Conservation (phyloP, 306 rosid genomes). For the Fragaria vesca region DNA sequence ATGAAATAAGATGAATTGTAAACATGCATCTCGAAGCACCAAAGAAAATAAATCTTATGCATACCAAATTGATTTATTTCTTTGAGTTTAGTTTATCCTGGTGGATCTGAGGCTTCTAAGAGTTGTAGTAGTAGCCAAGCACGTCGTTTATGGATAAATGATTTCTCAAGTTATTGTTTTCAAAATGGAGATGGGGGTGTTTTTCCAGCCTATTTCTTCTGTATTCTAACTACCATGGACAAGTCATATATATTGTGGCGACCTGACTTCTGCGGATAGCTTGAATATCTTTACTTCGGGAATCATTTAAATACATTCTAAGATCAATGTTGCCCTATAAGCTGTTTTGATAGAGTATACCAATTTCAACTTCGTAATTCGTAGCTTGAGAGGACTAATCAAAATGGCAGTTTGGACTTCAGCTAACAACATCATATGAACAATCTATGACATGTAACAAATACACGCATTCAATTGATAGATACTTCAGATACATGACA, state of each 20-base stretch:
- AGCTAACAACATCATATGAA: neutral
- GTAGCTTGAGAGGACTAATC: neutral
- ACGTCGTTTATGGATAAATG: neutral
- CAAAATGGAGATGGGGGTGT: neutral
- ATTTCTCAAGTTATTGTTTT: neutral
- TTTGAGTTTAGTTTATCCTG: neutral
- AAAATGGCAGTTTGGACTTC: neutral
- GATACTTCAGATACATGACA: conserved; percentile 4
- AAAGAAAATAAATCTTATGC: neutral
- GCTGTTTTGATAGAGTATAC: neutral
- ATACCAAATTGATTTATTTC: neutral
- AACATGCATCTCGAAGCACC: neutral
- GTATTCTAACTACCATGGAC: neutral
- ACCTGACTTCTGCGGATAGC: neutral
- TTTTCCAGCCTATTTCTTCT: neutral
- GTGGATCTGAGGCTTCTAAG: neutral
- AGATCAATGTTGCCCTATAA: no score
- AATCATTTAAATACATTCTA: no score
- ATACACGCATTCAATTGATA: neutral
- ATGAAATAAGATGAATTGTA: neutral
- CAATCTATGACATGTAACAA: neutral
- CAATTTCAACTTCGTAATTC: neutral
- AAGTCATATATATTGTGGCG: neutral
- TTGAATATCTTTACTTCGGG: neutral
- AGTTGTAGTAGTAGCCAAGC: neutral